Conservation (phyloP, 768 basidiomycete species). For the Pleurotus tuber-regium region DNA sequence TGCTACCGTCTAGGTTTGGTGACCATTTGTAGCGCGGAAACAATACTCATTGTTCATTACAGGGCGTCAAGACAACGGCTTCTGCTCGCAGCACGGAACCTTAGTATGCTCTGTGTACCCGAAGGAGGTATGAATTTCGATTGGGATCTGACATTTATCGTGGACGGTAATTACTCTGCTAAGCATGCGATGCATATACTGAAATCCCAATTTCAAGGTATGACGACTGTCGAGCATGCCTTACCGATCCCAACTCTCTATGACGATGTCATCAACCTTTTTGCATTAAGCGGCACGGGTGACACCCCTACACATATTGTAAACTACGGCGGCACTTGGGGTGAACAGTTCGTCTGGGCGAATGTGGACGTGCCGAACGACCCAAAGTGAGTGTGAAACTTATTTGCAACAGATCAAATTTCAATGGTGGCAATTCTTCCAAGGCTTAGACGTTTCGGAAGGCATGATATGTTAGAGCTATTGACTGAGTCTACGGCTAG, state of each 20-base stretch:
- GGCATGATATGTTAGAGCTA: constrained; percentile 61
- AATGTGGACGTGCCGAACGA: constrained; percentile 61
- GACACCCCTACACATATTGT: constrained; percentile 75
- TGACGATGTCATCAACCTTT: constrained; percentile 64
- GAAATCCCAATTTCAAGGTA: constrained; percentile 37
- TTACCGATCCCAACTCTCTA: constrained; percentile 63
- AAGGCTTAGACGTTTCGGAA: constrained; percentile 61
- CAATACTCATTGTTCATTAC: background rate
- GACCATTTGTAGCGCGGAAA: background rate
- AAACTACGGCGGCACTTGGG: constrained; percentile 70
- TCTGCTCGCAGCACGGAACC: constrained; percentile 54
- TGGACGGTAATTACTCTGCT: constrained; percentile 51
- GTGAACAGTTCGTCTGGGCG: constrained; percentile 72
- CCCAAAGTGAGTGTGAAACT: constrained; percentile 47
- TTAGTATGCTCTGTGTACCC: constrained; percentile 70
- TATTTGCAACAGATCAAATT: background rate
- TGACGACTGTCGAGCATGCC: constrained; percentile 75
- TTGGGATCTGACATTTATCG: constrained; percentile 76
- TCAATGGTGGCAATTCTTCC: background rate
- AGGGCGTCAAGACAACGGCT: constrained; percentile 64
- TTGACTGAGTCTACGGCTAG: constrained; percentile 60
- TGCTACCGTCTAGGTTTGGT: constrained; percentile 58
- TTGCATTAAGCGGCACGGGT: constrained; percentile 65
- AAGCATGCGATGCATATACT: background rate
- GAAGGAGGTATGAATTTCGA: constrained; percentile 81